Evolutionary conservation across 306 rosid genomes (phyloP).

Genomic region (Vigna mungo): DNA sequence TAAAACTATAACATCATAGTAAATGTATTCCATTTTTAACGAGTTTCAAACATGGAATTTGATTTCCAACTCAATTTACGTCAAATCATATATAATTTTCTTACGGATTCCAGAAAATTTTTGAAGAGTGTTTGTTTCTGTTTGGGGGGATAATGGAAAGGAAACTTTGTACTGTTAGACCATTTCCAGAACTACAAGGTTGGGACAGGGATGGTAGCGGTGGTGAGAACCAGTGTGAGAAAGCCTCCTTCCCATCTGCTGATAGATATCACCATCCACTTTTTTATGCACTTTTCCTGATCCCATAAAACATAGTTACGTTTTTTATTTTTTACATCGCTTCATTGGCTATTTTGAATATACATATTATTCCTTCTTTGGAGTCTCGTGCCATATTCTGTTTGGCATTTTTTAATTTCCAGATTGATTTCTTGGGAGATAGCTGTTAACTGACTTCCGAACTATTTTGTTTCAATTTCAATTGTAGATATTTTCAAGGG

Average conservation of each 20-base stretch:
- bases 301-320: neutral
- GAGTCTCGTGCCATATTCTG: neutral
- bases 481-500: constrained; percentile 92
- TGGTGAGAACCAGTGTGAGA: neutral
- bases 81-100: neutral
- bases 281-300: neutral
- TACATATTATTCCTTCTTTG: neutral
- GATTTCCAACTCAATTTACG: neutral
- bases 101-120: neutral
- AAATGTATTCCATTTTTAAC: neutral
- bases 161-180: neutral
- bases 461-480: constrained; percentile 19
- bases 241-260: neutral
- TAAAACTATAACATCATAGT: neutral
- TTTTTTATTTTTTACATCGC: neutral
- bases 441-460: constrained; percentile 19
- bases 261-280: neutral
- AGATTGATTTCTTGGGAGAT: neutral
- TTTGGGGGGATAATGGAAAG: neutral
- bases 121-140: neutral
- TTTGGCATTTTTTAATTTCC: neutral
- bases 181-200: neutral
- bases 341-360: neutral
- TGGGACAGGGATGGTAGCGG: neutral
- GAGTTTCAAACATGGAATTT: neutral